phyloP scores from a whole-genome alignment of 495 filamentous ascomycete genomes.

The Tuber brumale region DNA sequence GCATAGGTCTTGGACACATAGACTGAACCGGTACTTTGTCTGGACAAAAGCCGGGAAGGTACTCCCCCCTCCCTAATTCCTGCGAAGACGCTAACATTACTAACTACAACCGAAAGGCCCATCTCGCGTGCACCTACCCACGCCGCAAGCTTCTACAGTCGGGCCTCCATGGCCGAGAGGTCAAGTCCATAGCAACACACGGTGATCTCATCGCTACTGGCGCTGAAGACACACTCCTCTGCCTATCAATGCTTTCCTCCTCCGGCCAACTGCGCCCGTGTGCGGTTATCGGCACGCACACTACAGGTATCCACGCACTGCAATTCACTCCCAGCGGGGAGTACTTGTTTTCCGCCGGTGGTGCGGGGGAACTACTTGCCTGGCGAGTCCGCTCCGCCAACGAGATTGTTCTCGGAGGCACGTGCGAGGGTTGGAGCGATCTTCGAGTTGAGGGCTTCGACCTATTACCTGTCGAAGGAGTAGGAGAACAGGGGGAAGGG shows the following conservation, averaged over 20 bases:
- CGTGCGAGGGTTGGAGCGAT: constrained; percentile 57
- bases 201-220: constrained; percentile 64
- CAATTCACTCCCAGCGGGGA: constrained; percentile 59
- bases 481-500: constrained; percentile 46
- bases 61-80: constrained; percentile 25
- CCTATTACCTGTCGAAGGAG: constrained; percentile 46
- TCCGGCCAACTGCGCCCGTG: constrained; percentile 9
- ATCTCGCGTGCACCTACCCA: constrained; percentile 42
- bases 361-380: constrained; percentile 79
- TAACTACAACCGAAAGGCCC: constrained; percentile 8
- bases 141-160: constrained; percentile 48
- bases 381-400: constrained; percentile 62
- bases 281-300: constrained; percentile 52
- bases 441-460: constrained; percentile 73
- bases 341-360: constrained; percentile 76
- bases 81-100: constrained; percentile 36
- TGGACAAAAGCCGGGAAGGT: constrained; percentile 55
- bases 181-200: constrained; percentile 64
- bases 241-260: constrained; percentile 52
- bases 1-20: constrained; percentile 63
- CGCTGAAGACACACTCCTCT: constrained; percentile 80
- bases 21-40: constrained; percentile 48
- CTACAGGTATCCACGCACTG: constrained; percentile 74
- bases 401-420: constrained; percentile 41
- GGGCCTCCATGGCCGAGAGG: constrained; percentile 82